Percentiles rank a stretch among this genome's conserved stretches.
Evolutionary conservation across 179 eudicot species (phyloP).

Genomic region (Silene coronaria): DNA sequence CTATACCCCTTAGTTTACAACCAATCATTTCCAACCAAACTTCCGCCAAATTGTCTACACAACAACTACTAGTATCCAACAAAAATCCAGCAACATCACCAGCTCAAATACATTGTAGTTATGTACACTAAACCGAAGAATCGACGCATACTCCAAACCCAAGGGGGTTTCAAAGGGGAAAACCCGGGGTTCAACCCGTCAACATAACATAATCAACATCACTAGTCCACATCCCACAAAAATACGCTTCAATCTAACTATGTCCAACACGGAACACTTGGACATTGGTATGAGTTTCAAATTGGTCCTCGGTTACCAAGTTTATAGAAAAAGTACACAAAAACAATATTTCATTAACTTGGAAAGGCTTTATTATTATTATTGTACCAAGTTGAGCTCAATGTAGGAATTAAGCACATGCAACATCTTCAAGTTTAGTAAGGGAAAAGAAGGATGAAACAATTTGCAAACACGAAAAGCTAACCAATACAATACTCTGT

Average conservation of each 20-base stretch:
- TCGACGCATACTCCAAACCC: background rate
- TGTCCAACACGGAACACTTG: background rate
- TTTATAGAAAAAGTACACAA: background rate
- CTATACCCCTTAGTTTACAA: slow-evolving; percentile 2
- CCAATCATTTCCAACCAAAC: slow-evolving; percentile 23
- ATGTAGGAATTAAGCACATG: background rate
- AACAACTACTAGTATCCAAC: background rate
- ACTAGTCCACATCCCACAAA: background rate
- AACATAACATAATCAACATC: background rate
- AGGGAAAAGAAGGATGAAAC: background rate
- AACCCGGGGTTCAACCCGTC: background rate
- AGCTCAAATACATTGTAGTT: slow-evolving; percentile 1
- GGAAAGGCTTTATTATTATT: too few species aligned
- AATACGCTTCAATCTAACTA: background rate
- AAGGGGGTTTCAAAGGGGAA: background rate
- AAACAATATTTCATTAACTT: too few species aligned
- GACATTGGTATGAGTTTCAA: background rate
- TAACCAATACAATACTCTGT: too few species aligned
- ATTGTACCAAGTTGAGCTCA: too few species aligned
- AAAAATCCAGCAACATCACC: background rate
- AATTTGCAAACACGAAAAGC: background rate
- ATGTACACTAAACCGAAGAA: background rate
- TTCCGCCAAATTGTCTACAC: slow-evolving; percentile 6
- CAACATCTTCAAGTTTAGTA: background rate
- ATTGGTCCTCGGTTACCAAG: background rate